Base-by-base conservation (phyloP, 2,329 filamentous ascomycete species). In the Alternaria infectoria region DNA sequence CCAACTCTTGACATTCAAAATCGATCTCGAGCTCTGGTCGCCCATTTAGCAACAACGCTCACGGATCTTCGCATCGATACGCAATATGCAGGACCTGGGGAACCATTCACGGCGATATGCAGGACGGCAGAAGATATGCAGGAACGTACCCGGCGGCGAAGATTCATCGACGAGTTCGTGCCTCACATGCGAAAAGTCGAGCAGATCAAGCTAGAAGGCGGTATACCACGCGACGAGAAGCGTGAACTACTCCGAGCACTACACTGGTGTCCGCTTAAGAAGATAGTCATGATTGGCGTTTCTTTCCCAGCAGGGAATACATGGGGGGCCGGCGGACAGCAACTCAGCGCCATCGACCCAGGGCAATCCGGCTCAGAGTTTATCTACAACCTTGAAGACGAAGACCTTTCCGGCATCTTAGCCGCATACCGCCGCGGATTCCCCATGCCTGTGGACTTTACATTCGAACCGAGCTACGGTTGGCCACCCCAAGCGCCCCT, bases 141-240 rank as follows among this genome's bases (percentile, higher is more conserved):
- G 40, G 68, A 70, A 32, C 67, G 74, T 28, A 64, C 69, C 9
- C 74, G 78, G 15, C 71, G 79, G 6, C 70, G 78, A 56, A 72
- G 73, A 28, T 80, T 84, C 73, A 82, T 85, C 43, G 72, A 73
- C 25, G 76, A 81, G 6, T 84, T 85, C 54, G 81, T 79, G 2
- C 69, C 79, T 2, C 72, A 76, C 30, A 80, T 84, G 81, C 77
- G 67, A 2, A 80, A 72, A n/a, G 54, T 84, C 5, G 70, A 81
- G 59, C 76, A 74, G 44, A 75, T 85, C 69, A 85, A 85, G 61
- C 71, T 85, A 19, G 83, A 84, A 72, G 83, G 83, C 17, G 81
- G 81, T 12, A 78, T 84, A 45, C 81, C 83, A 1, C 76, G 81
- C 10, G 82, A 84, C 63, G 83, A 84, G 64, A 81, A 82, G 57